These are phyloP conservation scores for Dryadomyces sulphureus DNA, from an alignment of 2,329 filamentous ascomycete genomes.

Conservation along the genomic window DNA sequence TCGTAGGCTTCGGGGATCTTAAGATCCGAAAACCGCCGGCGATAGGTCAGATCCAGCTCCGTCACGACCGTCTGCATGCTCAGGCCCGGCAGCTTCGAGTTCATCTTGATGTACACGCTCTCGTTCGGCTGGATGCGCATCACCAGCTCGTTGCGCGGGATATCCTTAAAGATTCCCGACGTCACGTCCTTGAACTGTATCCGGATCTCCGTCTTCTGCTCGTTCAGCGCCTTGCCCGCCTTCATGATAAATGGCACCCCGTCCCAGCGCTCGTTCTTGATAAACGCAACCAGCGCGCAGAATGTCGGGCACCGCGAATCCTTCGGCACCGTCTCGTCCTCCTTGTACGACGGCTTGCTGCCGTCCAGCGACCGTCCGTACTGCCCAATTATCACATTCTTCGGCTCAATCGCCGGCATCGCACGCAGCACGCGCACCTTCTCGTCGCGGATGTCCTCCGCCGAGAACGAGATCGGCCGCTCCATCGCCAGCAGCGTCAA, in stretches of 20 bases:
- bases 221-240: slow-evolving; percentile 95
- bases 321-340: slow-evolving; percentile 95
- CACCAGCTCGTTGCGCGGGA: slow-evolving; percentile 96
- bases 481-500: slow-evolving; percentile 96
- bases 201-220: slow-evolving; percentile 98
- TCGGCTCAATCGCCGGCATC: slow-evolving; percentile 90
- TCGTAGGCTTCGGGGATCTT: slow-evolving; percentile 99
- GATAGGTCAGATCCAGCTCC: slow-evolving; percentile 94
- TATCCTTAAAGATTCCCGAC: slow-evolving; percentile 98
- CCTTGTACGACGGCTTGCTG: slow-evolving; percentile 94
- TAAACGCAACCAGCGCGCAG: slow-evolving; percentile 91
- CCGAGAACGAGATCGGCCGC: slow-evolving; percentile 91
- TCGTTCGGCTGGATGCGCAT: slow-evolving; percentile 99
- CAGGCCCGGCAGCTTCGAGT: slow-evolving; percentile 94
- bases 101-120: slow-evolving; percentile 99
- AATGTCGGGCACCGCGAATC: slow-evolving; percentile 97
- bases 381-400: slow-evolving; percentile 99
- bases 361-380: slow-evolving; percentile 94
- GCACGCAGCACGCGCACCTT: slow-evolving; percentile 92
- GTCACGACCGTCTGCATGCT: slow-evolving; percentile 99
- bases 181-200: slow-evolving; percentile 99
- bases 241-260: slow-evolving; percentile 99
- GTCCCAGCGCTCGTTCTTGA: slow-evolving; percentile 99
- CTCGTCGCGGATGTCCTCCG: slow-evolving; percentile 96
- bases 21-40: slow-evolving; percentile 93